Percentiles rank a stretch among this genome's conserved stretches.
phyloP scores from a whole-genome alignment of 2,329 filamentous ascomycete species.

The Botrytis byssoidea region DNA sequence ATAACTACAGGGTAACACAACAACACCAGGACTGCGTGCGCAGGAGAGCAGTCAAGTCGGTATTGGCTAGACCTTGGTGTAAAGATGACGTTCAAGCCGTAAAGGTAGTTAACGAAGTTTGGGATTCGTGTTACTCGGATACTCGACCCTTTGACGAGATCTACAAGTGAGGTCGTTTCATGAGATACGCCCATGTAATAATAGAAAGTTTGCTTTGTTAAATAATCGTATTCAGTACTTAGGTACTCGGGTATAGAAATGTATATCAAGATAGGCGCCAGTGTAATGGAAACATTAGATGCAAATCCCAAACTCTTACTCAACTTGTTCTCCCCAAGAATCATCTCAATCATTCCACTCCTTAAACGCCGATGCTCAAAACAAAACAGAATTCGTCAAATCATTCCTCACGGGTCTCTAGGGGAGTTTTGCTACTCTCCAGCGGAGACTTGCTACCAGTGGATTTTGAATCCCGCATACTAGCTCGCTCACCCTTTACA shows the following conservation, averaged over 20 bases:
- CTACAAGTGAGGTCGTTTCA: constrained; percentile 60
- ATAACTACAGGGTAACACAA: constrained; percentile 84
- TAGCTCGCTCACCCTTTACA: constrained; percentile 45
- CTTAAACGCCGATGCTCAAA: constrained; percentile 33
- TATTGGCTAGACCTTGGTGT: constrained; percentile 74
- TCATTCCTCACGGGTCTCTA: constrained; percentile 32
- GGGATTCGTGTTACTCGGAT: constrained; percentile 94
- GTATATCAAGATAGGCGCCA: constrained; percentile 36
- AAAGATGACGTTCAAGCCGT: constrained; percentile 83
- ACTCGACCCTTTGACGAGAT: constrained; percentile 97
- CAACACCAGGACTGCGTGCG: constrained; percentile 94
- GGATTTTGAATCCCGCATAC: constrained; percentile 38
- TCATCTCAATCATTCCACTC: constrained; percentile 13
- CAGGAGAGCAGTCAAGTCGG: constrained; percentile 73
- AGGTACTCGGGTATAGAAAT: constrained; percentile 16
- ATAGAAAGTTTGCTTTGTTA: constrained; percentile 6
- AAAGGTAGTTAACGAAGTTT: constrained; percentile 94
- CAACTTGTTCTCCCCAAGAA: constrained; percentile 28
- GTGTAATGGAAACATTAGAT: constrained; percentile 33
- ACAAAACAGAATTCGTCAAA: constrained; percentile 31
- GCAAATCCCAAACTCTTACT: constrained; percentile 36
- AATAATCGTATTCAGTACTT: constrained; percentile 17
- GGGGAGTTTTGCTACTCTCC: constrained; percentile 6
- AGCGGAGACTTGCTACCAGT: constrained; percentile 35
- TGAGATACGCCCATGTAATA: constrained; percentile 12